Evolutionary conservation across 1,139 yeast genomes (phyloP).

Genomic region (Kodamaea derodonti): DNA sequence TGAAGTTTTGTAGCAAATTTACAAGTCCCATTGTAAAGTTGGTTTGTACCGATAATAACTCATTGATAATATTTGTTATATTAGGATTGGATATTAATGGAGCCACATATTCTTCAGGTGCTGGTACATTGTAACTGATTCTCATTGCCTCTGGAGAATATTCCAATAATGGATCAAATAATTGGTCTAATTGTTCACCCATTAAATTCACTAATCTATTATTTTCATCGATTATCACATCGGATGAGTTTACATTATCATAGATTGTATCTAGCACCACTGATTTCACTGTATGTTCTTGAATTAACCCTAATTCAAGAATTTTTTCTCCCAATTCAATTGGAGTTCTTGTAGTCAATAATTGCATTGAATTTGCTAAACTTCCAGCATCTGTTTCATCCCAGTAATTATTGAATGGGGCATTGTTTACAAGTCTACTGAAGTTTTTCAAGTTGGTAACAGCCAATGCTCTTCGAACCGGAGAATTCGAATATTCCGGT

Average conservation of each 20-base stretch:
- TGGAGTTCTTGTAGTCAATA: conserved; percentile 51
- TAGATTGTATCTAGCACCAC: conserved; percentile 72
- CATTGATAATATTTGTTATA: conserved; percentile 54
- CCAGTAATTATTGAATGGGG: conserved; percentile 26
- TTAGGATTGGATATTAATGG: conserved; percentile 16
- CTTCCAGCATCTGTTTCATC: conserved; percentile 84
- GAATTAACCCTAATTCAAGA: conserved; percentile 56
- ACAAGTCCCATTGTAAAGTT: conserved; percentile 70
- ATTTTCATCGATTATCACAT: conserved; percentile 51
- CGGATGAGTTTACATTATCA: conserved; percentile 36
- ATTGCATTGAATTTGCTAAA: conserved; percentile 57
- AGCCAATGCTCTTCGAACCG: conserved; percentile 73
- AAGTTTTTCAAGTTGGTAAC: conserved; percentile 67
- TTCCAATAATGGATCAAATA: conserved; percentile 85
- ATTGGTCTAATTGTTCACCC: conserved; percentile 82
- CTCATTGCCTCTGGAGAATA: conserved; percentile 89
- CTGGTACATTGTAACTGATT: conserved; percentile 56
- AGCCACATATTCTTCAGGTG: conserved; percentile 9
- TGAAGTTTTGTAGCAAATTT: conserved; percentile 68
- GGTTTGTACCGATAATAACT: conserved; percentile 66
- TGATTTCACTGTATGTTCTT: conserved; percentile 51
- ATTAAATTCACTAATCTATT: conserved; percentile 69
- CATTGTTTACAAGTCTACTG: conserved; percentile 45
- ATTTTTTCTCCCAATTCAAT: conserved; percentile 51
- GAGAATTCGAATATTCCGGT: conserved; percentile 46